Conservation (phyloP, 1,284 basidiomycete genomes). For the Irpex rosettiformis region DNA sequence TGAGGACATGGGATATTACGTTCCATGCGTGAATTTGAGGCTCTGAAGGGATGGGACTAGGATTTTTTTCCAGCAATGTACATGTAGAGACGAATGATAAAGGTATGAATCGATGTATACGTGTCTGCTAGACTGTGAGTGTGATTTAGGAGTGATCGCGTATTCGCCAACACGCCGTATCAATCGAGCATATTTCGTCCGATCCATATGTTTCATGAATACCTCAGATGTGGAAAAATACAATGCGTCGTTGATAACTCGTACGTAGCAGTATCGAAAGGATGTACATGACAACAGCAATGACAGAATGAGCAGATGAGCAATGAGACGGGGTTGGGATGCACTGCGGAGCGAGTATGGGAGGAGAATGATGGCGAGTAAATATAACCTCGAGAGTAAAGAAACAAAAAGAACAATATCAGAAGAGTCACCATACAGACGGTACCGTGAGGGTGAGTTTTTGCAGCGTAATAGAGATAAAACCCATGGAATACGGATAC, state of each 20-base stretch:
- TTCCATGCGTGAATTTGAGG: conserved; percentile 37
- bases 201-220: not conserved
- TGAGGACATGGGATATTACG: conserved; percentile 71
- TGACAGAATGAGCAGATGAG: not conserved
- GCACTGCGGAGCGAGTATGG: not conserved
- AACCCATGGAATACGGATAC: not conserved
- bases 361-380: not conserved
- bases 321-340: not conserved
- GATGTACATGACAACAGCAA: not conserved
- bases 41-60: not conserved
- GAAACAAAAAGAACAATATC: not conserved
- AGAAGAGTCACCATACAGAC: not conserved
- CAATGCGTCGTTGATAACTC: conserved; percentile 4
- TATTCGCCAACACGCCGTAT: no score
- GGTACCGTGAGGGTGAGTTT: not conserved
- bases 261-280: conserved; percentile 5
- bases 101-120: not conserved
- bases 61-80: no score
- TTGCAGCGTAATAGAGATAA: not conserved
- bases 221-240: not conserved
- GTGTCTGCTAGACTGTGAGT: no score
- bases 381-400: not conserved
- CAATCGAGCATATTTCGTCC: no score
- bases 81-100: not conserved
- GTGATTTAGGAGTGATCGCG: no score